Percentiles rank a stretch among this genome's conserved stretches.
Conservation (phyloP, 805 yeast species). For the Kuraishia hungarica region DNA sequence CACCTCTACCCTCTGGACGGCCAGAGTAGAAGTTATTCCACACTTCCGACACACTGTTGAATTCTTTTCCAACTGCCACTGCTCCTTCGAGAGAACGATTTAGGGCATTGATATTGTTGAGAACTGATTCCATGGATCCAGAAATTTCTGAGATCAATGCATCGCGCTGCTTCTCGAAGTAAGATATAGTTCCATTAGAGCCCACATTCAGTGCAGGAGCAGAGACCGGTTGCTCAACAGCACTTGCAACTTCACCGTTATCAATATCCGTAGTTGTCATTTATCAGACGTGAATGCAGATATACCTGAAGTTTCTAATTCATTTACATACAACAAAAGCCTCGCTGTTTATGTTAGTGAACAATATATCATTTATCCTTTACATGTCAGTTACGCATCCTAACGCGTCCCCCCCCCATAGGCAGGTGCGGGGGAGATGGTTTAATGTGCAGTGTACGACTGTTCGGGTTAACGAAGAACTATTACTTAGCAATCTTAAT, state of each 20-base stretch:
- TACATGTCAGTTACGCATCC: background rate
- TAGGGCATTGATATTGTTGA: constrained; percentile 53
- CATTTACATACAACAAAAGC: no score
- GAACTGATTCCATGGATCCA: constrained; percentile 51
- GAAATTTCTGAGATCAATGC: constrained; percentile 49
- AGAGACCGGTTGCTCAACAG: background rate
- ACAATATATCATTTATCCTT: no score
- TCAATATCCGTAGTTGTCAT: background rate
- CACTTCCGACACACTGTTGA: constrained; percentile 58
- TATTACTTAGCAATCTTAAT: no score
- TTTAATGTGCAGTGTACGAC: background rate
- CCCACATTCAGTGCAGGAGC: background rate
- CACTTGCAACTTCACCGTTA: background rate
- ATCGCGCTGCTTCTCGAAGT: constrained; percentile 55
- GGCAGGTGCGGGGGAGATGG: background rate
- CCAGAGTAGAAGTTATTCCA: constrained; percentile 67
- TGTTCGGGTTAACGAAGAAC: no score
- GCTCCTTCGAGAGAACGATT: constrained; percentile 62
- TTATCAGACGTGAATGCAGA: no score
- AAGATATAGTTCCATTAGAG: constrained; percentile 7
- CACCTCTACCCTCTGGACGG: constrained; percentile 16
- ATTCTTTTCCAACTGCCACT: constrained; percentile 68
- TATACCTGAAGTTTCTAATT: no score
- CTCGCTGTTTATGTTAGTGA: no score
- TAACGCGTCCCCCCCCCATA: background rate